Percentiles rank a stretch among this genome's conserved stretches.
These are phyloP conservation scores for Coemansia sp. DNA, from an alignment of 192 early-diverging fungal species.

Conservation along the genomic window DNA sequence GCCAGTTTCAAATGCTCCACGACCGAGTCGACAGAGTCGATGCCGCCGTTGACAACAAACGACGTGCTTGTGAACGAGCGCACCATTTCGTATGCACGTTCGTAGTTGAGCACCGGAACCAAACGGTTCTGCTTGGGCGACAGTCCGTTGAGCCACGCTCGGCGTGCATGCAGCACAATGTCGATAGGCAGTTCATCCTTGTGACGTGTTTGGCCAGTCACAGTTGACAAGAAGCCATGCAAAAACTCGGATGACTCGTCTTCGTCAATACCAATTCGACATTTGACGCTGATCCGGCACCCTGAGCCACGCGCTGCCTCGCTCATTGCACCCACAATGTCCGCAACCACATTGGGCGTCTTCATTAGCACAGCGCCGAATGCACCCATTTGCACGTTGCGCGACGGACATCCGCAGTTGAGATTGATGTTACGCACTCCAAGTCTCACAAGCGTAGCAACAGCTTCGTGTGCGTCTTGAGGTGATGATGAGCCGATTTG, in stretches of 20 bases:
- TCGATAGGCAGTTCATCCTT: slow-evolving; percentile 11
- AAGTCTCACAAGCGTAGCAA: slow-evolving; percentile 50
- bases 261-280: slow-evolving; percentile 73
- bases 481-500: slow-evolving; percentile 45
- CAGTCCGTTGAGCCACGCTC: slow-evolving; percentile 65
- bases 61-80: slow-evolving; percentile 57
- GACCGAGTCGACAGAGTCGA: slow-evolving; percentile 55
- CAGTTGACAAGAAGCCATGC: slow-evolving; percentile 27
- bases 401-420: slow-evolving; percentile 74
- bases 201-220: slow-evolving; percentile 6
- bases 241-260: slow-evolving; percentile 65
- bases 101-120: slow-evolving; percentile 65
- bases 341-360: slow-evolving; percentile 57
- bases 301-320: slow-evolving; percentile 23
- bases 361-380: slow-evolving; percentile 77
- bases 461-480: slow-evolving; percentile 31
- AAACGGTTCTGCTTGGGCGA: slow-evolving; percentile 68
- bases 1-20: slow-evolving; percentile 48
- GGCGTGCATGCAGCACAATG: slow-evolving; percentile 70
- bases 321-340: slow-evolving; percentile 60
- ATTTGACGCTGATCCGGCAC: slow-evolving; percentile 69
- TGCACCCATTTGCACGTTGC: slow-evolving; percentile 62
- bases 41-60: slow-evolving; percentile 69
- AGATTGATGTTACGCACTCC: slow-evolving; percentile 68
- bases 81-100: slow-evolving; percentile 58